phyloP scores from a whole-genome alignment of 805 yeast species.

The Metschnikowia aberdeeniae region DNA sequence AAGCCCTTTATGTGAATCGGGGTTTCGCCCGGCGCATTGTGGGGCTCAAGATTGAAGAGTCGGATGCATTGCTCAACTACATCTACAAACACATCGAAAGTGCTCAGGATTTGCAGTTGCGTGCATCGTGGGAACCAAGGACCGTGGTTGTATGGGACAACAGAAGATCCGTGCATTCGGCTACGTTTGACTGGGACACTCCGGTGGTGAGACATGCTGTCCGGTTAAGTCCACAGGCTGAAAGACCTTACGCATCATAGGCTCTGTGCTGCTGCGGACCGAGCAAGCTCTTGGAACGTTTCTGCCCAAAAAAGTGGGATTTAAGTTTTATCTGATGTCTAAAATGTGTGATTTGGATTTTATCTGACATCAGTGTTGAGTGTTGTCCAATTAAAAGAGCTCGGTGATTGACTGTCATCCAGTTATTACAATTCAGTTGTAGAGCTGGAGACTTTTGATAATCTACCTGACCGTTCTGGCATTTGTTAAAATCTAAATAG shows the following conservation, averaged over 20 bases:
- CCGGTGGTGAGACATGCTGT: slow-evolving; percentile 36
- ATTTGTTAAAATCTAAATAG: too few relatives aligned
- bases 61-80: slow-evolving; percentile 27
- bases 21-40: slow-evolving; percentile 34
- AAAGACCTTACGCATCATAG: slow-evolving; percentile 18
- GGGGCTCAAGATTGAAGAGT: slow-evolving; percentile 34
- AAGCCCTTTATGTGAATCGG: slow-evolving; percentile 28
- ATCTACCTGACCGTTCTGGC: too few relatives aligned
- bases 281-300: not conserved
- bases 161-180: slow-evolving; percentile 32
- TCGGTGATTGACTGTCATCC: too few relatives aligned
- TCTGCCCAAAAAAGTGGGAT: too few relatives aligned
- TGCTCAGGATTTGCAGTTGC: slow-evolving; percentile 34
- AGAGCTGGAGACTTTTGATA: too few relatives aligned
- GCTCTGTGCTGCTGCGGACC: slow-evolving; percentile 28
- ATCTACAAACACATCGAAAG: slow-evolving; percentile 31
- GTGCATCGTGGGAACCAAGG: slow-evolving; percentile 36
- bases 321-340: too few relatives aligned
- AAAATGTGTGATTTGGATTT: too few relatives aligned
- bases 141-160: slow-evolving; percentile 37
- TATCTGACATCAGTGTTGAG: too few relatives aligned
- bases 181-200: slow-evolving; percentile 33
- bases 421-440: too few relatives aligned
- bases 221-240: slow-evolving; percentile 36
- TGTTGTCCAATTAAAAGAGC: too few relatives aligned